Conservation (phyloP, 495 filamentous ascomycete species). For the Antarctomyces pellizariae region DNA sequence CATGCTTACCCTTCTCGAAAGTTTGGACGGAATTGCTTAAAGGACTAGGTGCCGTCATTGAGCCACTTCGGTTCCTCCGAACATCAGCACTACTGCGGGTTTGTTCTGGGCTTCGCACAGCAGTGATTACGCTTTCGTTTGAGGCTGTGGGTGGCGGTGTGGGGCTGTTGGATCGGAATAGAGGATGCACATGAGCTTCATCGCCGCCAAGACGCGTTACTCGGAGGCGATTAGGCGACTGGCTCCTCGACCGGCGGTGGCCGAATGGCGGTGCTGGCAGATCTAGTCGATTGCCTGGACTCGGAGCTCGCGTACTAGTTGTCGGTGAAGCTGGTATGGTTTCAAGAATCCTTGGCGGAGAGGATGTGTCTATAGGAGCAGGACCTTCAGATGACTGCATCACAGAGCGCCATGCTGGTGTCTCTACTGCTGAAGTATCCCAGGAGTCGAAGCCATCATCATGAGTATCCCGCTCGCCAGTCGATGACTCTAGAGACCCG, state of each 20-base stretch:
- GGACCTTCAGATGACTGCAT: conserved; percentile 20
- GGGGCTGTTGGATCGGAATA: conserved; percentile 57
- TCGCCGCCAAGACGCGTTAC: conserved; percentile 13
- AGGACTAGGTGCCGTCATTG: conserved; percentile 32
- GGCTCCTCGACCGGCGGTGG: conserved; percentile 11
- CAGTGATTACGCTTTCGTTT: conserved; percentile 45
- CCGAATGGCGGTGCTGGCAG: conserved; percentile 16
- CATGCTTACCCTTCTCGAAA: too few relatives aligned
- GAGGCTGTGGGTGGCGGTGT: conserved; percentile 42
- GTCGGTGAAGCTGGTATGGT: conserved; percentile 35
- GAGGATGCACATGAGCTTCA: conserved; percentile 64
- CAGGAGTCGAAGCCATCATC: conserved; percentile 44
- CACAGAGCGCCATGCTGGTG: conserved; percentile 30
- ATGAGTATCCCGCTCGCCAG: conserved; percentile 12
- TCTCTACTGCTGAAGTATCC: conserved; percentile 40
- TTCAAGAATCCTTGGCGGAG: conserved; percentile 24
- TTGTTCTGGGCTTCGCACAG: too few relatives aligned
- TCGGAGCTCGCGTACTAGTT: conserved; percentile 24
- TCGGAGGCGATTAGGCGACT: conserved; percentile 13
- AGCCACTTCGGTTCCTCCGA: conserved; percentile 42
- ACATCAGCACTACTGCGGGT: too few relatives aligned
- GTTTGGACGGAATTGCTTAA: too few relatives aligned
- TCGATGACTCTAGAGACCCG: conserved; percentile 6
- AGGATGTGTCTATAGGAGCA: conserved; percentile 17
- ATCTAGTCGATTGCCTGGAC: conserved; percentile 22